A percentile compares a stretch with the other conserved stretches of the same genome.
Conservation (phyloP, 768 basidiomycete species). For the Fibroporia radiculosa region DNA sequence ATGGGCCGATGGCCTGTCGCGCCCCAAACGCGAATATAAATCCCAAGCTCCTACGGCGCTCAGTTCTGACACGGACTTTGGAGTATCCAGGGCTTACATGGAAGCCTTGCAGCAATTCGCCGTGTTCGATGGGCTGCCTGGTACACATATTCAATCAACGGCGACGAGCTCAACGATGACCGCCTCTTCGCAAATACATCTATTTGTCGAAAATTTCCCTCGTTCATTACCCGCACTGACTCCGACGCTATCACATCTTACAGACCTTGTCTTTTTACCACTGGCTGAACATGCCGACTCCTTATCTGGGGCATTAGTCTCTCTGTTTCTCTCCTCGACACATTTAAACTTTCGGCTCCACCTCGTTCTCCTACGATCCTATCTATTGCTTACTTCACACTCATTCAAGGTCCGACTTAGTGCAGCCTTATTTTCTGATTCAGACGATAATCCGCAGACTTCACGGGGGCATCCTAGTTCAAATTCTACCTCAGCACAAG, state of each 20-base stretch:
- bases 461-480: background rate
- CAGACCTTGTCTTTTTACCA: conserved; percentile 52
- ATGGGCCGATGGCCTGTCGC: conserved; percentile 34
- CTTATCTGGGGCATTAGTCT: conserved; percentile 61
- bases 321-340: conserved; percentile 54
- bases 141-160: conserved; percentile 4
- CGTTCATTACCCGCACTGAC: conserved; percentile 48
- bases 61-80: background rate
- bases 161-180: too few relatives aligned
- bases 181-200: conserved; percentile 22
- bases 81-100: background rate
- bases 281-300: conserved; percentile 53
- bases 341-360: conserved; percentile 66
- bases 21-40: background rate
- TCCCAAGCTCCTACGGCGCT: background rate
- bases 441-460: conserved; percentile 33
- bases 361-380: conserved; percentile 62
- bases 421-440: conserved; percentile 72
- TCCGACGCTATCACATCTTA: conserved; percentile 57
- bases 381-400: conserved; percentile 64
- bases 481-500: too few relatives aligned
- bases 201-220: conserved; percentile 56
- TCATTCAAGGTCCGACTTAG: conserved; percentile 66
- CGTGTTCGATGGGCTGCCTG: conserved; percentile 12
- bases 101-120: conserved; percentile 2